phyloP scores from a whole-genome alignment of 1,284 basidiomycete genomes.

The Marasmius fiardii region DNA sequence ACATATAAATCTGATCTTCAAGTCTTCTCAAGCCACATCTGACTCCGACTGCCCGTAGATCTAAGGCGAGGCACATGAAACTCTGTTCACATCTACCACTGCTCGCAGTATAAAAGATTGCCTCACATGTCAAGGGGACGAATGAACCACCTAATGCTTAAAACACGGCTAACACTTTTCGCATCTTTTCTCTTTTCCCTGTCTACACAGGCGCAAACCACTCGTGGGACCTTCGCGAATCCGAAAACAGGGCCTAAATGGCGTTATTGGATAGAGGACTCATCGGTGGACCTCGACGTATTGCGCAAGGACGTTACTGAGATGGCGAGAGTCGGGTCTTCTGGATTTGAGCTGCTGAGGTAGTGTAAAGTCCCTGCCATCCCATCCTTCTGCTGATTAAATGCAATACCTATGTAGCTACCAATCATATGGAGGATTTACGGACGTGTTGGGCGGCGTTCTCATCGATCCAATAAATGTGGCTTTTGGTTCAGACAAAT shows the following conservation, averaged over 20 bases:
- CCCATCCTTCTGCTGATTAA: not conserved
- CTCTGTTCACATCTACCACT: too few species aligned
- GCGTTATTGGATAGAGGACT: constrained; percentile 19
- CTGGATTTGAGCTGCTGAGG: constrained; percentile 17
- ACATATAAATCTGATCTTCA: too few species aligned
- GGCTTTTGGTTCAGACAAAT: constrained; percentile 17
- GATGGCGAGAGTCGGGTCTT: constrained; percentile 15
- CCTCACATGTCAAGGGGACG: too few species aligned
- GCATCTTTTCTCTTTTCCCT: too few species aligned
- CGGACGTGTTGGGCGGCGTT: not conserved
- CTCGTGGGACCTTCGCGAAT: constrained; percentile 6
- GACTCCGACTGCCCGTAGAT: too few species aligned
- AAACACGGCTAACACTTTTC: too few species aligned
- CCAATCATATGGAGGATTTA: constrained; percentile 7
- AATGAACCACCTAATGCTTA: too few species aligned
- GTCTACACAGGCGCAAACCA: too few species aligned
- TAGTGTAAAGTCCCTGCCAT: not conserved
- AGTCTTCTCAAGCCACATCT: too few species aligned
- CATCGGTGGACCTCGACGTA: constrained; percentile 9
- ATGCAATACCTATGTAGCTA: not conserved
- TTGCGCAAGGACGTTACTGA: constrained; percentile 14
- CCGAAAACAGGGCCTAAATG: constrained; percentile 14
- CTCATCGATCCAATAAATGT: constrained; percentile 16
- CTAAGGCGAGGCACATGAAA: too few species aligned
- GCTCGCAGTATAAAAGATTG: too few species aligned